Base-by-base conservation (phyloP, 2,329 filamentous ascomycete genomes). In the Fusarium xyrophilum region DNA sequence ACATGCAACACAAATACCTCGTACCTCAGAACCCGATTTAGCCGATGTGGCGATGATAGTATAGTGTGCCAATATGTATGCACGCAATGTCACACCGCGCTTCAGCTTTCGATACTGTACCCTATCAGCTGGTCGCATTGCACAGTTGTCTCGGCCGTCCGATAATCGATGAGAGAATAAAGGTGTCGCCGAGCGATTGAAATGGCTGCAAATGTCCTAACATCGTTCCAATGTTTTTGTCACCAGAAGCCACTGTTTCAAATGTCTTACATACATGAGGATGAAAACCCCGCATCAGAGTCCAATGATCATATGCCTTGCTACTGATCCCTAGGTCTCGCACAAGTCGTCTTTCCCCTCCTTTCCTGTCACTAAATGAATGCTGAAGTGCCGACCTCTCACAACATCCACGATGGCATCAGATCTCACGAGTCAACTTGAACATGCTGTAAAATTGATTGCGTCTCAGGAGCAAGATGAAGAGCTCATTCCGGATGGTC, bases 331-430 rank as follows among this genome's bases (percentile, higher is more conserved):
- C 12, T 28, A 46, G 19, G 3, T 5, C 23, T 2, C 19, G 3
- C 17, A 3, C 33, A 36, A 12, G 7, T 39, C 10, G 4, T 5
- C 43, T 21, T 27, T 52, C 48, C 25, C n/a, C 19, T 52, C 48
- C 19, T 51, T 27, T 52, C 48, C 14, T 9, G 15, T 15, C 14
- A n/a, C 13, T 21, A 5, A 28, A 21, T 25, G 3, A 17, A 1
- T 9, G 0, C 5, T 5, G 5, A 15, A 10, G 5, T 38, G n/a
- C 6, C 5, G 0, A 3, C 19, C 5, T 38, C 10, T 15, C 23
- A 28, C 11, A 23, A 5, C 2, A 30, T 15, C 10, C 25, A 17
- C 5, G 5, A 52, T 52, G 50, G 35, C 35, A 5, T 25, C 27
- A 5, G 27, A 52, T 32, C 35, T 52, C 21, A 25, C 50, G 0